Base-by-base conservation (phyloP, 208 protist genomes). In the Leishmania braziliensis region DNA sequence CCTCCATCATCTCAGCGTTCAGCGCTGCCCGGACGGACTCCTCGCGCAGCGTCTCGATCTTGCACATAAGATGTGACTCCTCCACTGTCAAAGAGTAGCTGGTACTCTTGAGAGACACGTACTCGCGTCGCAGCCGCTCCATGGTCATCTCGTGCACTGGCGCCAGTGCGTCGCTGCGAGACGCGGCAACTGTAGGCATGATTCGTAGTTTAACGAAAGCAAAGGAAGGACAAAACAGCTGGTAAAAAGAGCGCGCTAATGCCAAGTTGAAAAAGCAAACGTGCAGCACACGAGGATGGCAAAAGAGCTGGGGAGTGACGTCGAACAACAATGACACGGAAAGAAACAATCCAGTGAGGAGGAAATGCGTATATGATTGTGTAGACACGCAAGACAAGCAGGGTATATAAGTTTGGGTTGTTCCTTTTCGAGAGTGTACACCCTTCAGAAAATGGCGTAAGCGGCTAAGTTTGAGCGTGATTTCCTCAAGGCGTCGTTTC, bases 1-100 rank as follows among this genome's bases (percentile, higher is more conserved):
- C 94, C 78, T 97, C 94, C 78, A 95, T 90, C 69, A 95, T 85
- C 82, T 97, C 92, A 23, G 92, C 87, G 48, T 75, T 88, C 58
- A 93, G 90, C 81, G 93, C 89, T 48, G 92, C 84, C 6, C 87
- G 84, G 36, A 96, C 91, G 16, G 92, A 92, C 81, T 95, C 86
- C 85, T 90, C 90, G 39, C 90, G 90, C 78, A 96, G 88, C 39
- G 77, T 73, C 77, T 92, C 87, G 39, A 94, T 93, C 46, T 90
- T 86, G 39, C 71, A n/a, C 33, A 89, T 82, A 4, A 95, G 71
- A 39, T 73, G 60, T 5, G 76, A 75, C 60, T 86, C 86, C 83
- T 95, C 91, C 12, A 89, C 75, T 23, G 62, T 63, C 6, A 95
- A 81, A 3, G 75, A 78, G 60, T 84, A 86, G 78, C 90, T 78